These are phyloP conservation scores for Maudiozyma humilis DNA, from an alignment of 1,139 yeast genomes.

Conservation along the genomic window DNA sequence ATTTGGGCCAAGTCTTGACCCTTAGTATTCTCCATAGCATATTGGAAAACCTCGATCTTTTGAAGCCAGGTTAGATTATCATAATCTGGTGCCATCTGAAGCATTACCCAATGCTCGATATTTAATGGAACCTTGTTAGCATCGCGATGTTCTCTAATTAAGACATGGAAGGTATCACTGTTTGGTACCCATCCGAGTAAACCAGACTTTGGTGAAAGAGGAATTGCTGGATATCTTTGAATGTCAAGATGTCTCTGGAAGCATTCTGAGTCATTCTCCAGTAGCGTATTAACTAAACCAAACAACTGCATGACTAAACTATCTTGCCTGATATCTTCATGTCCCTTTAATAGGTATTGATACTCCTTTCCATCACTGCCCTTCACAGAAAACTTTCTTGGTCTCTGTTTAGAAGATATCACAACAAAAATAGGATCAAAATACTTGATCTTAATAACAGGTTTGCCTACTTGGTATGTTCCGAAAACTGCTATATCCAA, in stretches of 20 bases:
- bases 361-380: conserved; percentile 93
- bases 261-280: conserved; percentile 87
- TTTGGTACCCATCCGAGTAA: conserved; percentile 95
- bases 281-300: conserved; percentile 84
- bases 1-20: conserved; percentile 96
- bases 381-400: conserved; percentile 66
- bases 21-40: conserved; percentile 88
- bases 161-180: conserved; percentile 90
- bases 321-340: conserved; percentile 96
- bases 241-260: conserved; percentile 92
- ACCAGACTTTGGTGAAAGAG: conserved; percentile 95
- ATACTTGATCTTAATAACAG: conserved; percentile 58
- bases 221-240: conserved; percentile 86
- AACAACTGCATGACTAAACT: conserved; percentile 94
- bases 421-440: conserved; percentile 82
- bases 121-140: conserved; percentile 80
- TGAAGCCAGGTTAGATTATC: conserved; percentile 81
- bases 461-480: conserved; percentile 79
- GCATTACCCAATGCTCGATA: conserved; percentile 91
- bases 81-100: conserved; percentile 97
- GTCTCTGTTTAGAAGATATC: conserved; percentile 93
- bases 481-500: conserved; percentile 90
- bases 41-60: conserved; percentile 92
- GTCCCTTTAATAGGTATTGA: conserved; percentile 78
- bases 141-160: conserved; percentile 88